Percentiles rank a stretch among this genome's conserved stretches.
phyloP scores from a whole-genome alignment of 2,329 filamentous ascomycete genomes.

The Neofusicoccum laricinum region DNA sequence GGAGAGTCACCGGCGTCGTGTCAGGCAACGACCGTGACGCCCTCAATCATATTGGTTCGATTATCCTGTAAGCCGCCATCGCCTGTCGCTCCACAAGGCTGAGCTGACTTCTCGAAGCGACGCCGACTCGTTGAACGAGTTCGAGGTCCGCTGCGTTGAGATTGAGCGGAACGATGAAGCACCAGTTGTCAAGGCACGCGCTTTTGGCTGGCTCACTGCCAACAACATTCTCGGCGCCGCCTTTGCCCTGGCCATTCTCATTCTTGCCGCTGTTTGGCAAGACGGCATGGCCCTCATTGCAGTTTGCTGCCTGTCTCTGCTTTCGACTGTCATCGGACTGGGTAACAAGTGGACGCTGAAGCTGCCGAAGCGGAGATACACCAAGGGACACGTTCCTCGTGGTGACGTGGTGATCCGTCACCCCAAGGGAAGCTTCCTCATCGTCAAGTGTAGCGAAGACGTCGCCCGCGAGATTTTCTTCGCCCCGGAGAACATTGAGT shows the following conservation, averaged over 20 bases:
- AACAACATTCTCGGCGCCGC: conserved; percentile 45
- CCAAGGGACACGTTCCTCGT: conserved; percentile 31
- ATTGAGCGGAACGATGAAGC: conserved; percentile 33
- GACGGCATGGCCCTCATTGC: conserved; percentile 53
- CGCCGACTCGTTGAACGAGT: conserved; percentile 33
- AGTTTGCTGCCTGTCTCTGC: conserved; percentile 45
- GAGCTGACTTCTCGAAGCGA: conserved; percentile 25
- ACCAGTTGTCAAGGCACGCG: conserved; percentile 41
- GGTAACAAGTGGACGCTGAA: conserved; percentile 50
- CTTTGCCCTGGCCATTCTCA: conserved; percentile 43
- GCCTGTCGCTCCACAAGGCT: neutral
- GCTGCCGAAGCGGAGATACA: conserved; percentile 37
- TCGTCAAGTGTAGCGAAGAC: conserved; percentile 50
- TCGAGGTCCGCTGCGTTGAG: conserved; percentile 41
- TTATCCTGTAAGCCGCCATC: conserved; percentile 39
- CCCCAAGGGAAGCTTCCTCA: conserved; percentile 49
- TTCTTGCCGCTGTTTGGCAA: conserved; percentile 41
- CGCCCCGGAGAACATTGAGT: conserved; percentile 50
- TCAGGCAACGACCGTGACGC: conserved; percentile 47
- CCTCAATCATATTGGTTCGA: conserved; percentile 49
- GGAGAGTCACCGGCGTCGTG: conserved; percentile 44
- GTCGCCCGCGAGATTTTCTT: conserved; percentile 52
- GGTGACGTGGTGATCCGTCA: conserved; percentile 52
- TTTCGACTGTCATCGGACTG: conserved; percentile 49
- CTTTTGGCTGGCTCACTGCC: conserved; percentile 44